Evolutionary conservation across 1,284 basidiomycete genomes (phyloP), one percentile per base, ranked within the genome.

Genomic region (Neotropicomus parvogracilis): DNA sequence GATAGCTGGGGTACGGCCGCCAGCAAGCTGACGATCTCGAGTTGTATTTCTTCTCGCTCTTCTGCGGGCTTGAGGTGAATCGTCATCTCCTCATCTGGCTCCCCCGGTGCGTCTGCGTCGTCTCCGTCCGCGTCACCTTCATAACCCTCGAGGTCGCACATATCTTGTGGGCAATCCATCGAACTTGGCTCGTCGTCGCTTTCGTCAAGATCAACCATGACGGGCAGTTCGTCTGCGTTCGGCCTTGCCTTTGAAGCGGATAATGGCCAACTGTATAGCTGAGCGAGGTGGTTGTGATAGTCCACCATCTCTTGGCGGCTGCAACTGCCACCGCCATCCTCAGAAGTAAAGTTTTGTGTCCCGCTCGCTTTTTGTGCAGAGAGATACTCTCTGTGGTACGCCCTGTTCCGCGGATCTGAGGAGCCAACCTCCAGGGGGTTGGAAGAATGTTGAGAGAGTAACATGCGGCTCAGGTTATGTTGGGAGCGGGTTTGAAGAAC

Each of bases 391-490:
- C 63, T 64, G 45, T 71, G 68, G 60, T 80, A 81, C 28, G 64
- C 59, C 32, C 60, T 68, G 59, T 83, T 83, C 44, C 72, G 74
- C 1, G 66, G 54, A 59, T 89, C 84, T 17, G 81, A 83, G n/a
- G 83, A 78, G 34, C 75, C 70, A 16, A 80, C 77, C 58, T 89
- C 85, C 40, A 88, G 75, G 3, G 86, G 86, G 59, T 89, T 89
- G 36, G 86, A 88, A 12, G 83, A 84, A 60, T 89, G 87, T 55
- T 83, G 83, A 10, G 87, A 88, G 55, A 88, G 69, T 10, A 77
- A 55, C 49, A 68, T 57, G 49, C 37, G 29, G 65, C 55, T 65
- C 69, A 64, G 6, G 24, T 28, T 9, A 24, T 16, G 8, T n/a
- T 19, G 14, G 10, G n/a, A 32, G 16, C 10, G 12, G 21, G 24